Percentiles rank a stretch among this genome's conserved stretches.
Evolutionary conservation across 1,139 yeast species (phyloP).

Genomic region (Saccharomyces hybrid): DNA sequence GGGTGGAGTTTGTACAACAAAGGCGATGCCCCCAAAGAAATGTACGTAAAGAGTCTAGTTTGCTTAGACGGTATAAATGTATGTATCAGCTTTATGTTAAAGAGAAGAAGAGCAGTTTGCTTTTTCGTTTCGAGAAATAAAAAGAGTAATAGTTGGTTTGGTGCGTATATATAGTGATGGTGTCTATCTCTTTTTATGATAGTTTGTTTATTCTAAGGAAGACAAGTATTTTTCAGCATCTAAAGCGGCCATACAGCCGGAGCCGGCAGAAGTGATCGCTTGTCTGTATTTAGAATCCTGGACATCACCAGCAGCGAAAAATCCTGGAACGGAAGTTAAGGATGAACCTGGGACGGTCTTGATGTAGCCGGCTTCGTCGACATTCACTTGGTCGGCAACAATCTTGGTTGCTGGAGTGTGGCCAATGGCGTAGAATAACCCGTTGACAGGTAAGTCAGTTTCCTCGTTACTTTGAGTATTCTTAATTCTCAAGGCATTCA

Average conservation of each 20-base stretch:
- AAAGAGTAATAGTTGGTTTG: not conserved
- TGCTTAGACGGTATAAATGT: not conserved
- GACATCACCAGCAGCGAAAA: conserved; percentile 98
- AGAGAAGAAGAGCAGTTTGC: too few species aligned
- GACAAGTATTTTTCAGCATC: conserved; percentile 83
- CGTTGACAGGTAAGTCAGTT: conserved; percentile 68
- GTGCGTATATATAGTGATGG: not conserved
- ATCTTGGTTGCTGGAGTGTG: conserved; percentile 91
- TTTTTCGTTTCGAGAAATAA: not conserved
- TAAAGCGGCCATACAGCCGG: conserved; percentile 99
- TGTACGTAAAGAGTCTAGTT: not conserved
- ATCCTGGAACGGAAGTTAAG: conserved; percentile 79
- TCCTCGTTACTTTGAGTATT: conserved; percentile 66
- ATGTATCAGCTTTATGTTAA: too few species aligned
- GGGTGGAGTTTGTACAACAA: not conserved
- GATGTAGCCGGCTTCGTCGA: conserved; percentile 84
- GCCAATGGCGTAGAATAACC: conserved; percentile 96
- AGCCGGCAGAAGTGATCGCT: conserved; percentile 97
- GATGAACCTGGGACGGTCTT: conserved; percentile 85
- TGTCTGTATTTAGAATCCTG: conserved; percentile 96
- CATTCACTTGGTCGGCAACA: conserved; percentile 67
- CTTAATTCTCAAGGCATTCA: conserved; percentile 51
- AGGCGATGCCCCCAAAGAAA: not conserved
- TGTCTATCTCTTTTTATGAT: not conserved
- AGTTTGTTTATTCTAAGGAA: conserved; percentile 44